Conservation (phyloP, 805 yeast genomes). For the Starmerella vaccinii region DNA sequence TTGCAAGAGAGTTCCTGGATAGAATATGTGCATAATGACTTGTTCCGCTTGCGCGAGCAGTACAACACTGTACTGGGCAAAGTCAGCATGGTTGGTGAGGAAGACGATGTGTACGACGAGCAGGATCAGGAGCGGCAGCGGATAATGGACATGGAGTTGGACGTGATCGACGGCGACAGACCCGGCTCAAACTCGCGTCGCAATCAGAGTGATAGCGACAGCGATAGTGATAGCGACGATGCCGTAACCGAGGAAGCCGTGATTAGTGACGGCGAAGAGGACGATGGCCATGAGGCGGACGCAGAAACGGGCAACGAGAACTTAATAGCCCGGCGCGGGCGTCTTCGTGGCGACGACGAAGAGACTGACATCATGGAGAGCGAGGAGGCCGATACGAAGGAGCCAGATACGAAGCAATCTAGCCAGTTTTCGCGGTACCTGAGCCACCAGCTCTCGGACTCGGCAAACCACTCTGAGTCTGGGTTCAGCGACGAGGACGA, state of each 20-base stretch:
- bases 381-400: background rate
- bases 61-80: conserved; percentile 85
- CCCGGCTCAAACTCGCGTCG: background rate
- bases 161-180: conserved; percentile 24
- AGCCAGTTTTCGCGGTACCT: conserved; percentile 63
- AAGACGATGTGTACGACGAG: conserved; percentile 26
- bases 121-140: conserved; percentile 27
- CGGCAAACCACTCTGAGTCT: conserved; percentile 29
- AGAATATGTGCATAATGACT: conserved; percentile 66
- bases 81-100: conserved; percentile 34
- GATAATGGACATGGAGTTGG: conserved; percentile 17
- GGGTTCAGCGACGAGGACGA: conserved; percentile 40
- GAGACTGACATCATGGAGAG: background rate
- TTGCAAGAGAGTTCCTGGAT: conserved; percentile 56
- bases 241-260: conserved; percentile 22
- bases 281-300: conserved; percentile 21
- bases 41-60: conserved; percentile 83
- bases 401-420: conserved; percentile 1
- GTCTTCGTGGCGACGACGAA: background rate
- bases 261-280: conserved; percentile 24
- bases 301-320: background rate
- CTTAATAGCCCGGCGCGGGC: background rate
- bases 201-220: conserved; percentile 24
- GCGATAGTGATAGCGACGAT: conserved; percentile 23
- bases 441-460: conserved; percentile 49